These are phyloP conservation scores for Quercus dentata DNA, from an alignment of 306 rosid species.

Conservation along the genomic window DNA sequence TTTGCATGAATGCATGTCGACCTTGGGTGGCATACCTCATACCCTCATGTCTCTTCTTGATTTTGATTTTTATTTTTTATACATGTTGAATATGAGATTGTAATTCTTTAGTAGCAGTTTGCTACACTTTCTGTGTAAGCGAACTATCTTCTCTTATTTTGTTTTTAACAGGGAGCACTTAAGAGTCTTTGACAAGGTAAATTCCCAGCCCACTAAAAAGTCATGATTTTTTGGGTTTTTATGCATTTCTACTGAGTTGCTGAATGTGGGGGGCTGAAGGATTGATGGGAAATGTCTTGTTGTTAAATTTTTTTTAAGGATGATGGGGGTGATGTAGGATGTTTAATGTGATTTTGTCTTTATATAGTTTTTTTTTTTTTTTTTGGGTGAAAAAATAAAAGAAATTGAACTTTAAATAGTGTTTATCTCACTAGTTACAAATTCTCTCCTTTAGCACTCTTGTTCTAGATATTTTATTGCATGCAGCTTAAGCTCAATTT, in stretches of 20 bases:
- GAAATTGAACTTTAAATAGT: not conserved
- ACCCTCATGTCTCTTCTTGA: too few relatives aligned
- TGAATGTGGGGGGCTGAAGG: not conserved
- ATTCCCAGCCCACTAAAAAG: not conserved
- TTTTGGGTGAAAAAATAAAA: too few relatives aligned
- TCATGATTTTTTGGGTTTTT: not conserved
- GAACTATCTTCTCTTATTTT: too few relatives aligned
- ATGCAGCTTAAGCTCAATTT: slow-evolving; percentile 27
- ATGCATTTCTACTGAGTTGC: not conserved
- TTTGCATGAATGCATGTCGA: too few relatives aligned
- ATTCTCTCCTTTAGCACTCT: slow-evolving; percentile 1
- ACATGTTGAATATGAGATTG: too few relatives aligned
- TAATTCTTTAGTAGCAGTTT: too few relatives aligned
- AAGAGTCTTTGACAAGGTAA: not conserved
- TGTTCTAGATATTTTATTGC: slow-evolving; percentile 8
- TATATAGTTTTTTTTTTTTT: not conserved
- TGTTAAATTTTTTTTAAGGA: not conserved
- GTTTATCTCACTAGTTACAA: not conserved
- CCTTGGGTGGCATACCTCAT: too few relatives aligned
- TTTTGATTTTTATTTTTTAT: too few relatives aligned
- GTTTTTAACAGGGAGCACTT: not conserved
- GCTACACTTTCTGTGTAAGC: too few relatives aligned
- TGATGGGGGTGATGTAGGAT: not conserved
- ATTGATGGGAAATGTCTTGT: not conserved
- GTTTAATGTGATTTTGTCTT: not conserved